phyloP scores from a whole-genome alignment of 148 eudicot genomes.

The Suaeda aralocaspica region DNA sequence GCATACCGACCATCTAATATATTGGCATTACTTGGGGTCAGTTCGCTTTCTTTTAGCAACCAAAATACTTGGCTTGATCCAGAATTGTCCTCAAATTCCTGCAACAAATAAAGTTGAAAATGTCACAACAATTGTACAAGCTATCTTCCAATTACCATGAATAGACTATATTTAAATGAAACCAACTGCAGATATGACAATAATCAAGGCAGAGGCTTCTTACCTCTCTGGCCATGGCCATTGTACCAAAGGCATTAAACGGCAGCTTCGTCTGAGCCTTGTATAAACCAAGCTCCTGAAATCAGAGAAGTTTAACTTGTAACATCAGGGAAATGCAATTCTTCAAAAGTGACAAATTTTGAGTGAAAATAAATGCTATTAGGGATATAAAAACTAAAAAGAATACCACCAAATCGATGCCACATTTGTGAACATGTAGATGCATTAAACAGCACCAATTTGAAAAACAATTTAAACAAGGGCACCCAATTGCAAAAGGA shows the following conservation, averaged over 20 bases:
- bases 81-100: conserved; percentile 92
- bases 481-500: background rate
- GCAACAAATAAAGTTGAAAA: conserved; percentile 17
- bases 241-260: conserved; percentile 96
- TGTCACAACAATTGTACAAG: background rate
- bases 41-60: conserved; percentile 94
- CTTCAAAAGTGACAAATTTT: background rate
- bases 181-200: background rate
- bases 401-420: background rate
- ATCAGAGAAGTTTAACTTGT: background rate
- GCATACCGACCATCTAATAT: conserved; percentile 93
- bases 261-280: conserved; percentile 99
- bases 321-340: background rate
- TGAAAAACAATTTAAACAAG: background rate
- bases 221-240: conserved; percentile 99
- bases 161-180: too few species aligned
- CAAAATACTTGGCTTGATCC: conserved; percentile 96
- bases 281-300: conserved; percentile 94
- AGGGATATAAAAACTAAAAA: background rate
- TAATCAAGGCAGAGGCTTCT: conserved; percentile 5
- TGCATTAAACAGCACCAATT: background rate
- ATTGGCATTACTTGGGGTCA: conserved; percentile 96
- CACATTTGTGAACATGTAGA: background rate
- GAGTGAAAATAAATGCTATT: background rate
- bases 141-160: too few species aligned